A percentile compares a stretch with the other conserved stretches of the same genome.
Evolutionary conservation across 2,329 filamentous ascomycete species (phyloP).

Genomic region (Byssoonygena ceratinophila): DNA sequence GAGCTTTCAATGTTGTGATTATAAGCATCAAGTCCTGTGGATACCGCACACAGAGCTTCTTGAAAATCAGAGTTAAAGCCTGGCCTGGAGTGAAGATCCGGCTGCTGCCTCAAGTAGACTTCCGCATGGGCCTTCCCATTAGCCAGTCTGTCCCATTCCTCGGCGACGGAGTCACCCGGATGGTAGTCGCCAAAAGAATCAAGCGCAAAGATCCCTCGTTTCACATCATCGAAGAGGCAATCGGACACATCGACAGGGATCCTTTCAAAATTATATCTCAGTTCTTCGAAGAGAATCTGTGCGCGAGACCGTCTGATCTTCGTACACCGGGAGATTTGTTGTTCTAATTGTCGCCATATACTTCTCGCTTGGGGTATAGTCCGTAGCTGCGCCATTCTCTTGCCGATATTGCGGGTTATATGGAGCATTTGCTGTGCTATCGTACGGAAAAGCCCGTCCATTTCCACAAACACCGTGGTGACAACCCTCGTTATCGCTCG

Average conservation of each 20-base stretch:
- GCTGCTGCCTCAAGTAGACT: constrained; percentile 12
- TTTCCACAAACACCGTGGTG: constrained; percentile 15
- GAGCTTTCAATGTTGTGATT: background rate
- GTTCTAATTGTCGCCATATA: constrained; percentile 22
- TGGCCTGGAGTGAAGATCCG: constrained; percentile 12
- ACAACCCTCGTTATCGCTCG: constrained; percentile 13
- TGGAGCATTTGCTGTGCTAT: constrained; percentile 21
- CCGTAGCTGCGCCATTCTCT: constrained; percentile 16
- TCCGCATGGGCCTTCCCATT: constrained; percentile 11
- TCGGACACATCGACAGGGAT: constrained; percentile 25
- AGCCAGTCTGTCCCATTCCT: constrained; percentile 19
- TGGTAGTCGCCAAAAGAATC: constrained; percentile 26
- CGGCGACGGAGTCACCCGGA: constrained; percentile 23
- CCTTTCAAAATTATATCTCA: constrained; percentile 21
- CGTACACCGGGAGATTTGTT: constrained; percentile 19
- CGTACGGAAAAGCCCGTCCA: constrained; percentile 23
- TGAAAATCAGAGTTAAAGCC: constrained; percentile 15
- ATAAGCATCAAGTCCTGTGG: background rate
- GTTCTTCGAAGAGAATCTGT: constrained; percentile 18
- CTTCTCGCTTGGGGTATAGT: constrained; percentile 20
- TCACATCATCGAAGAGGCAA: constrained; percentile 24
- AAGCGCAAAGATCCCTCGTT: constrained; percentile 25
- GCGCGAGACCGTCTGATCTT: constrained; percentile 21
- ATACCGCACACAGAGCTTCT: constrained; percentile 10
- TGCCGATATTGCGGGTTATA: constrained; percentile 19